Evolutionary conservation across 208 protist species (phyloP).

Genomic region (Blastocrithidia nonstop): DNA sequence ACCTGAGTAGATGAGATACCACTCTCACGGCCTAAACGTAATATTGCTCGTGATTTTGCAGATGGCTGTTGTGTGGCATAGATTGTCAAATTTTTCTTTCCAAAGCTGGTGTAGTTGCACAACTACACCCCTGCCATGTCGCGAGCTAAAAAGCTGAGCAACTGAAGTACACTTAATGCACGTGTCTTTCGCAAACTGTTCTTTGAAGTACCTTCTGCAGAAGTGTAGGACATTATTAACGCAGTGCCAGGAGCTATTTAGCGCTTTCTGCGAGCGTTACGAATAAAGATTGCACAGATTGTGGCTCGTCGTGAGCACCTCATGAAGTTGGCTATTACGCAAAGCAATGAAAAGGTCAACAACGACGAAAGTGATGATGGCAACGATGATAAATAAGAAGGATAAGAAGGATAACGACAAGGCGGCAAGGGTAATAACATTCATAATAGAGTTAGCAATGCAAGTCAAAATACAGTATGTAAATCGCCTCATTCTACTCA

Average conservation of each 20-base stretch:
- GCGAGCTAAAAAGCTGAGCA: slow-evolving; percentile 86
- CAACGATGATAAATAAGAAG: neutral
- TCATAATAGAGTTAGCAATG: too few relatives aligned
- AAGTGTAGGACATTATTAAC: slow-evolving; percentile 82
- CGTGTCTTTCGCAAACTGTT: slow-evolving; percentile 91
- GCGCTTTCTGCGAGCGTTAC: slow-evolving; percentile 84
- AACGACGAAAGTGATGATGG: neutral
- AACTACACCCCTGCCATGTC: slow-evolving; percentile 92
- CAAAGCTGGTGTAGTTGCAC: slow-evolving; percentile 95
- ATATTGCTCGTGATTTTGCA: slow-evolving; percentile 95
- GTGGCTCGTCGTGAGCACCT: slow-evolving; percentile 29
- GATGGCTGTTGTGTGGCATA: slow-evolving; percentile 96
- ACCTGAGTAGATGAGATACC: slow-evolving; percentile 95
- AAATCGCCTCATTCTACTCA: too few relatives aligned
- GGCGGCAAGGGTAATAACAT: neutral
- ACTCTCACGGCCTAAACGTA: slow-evolving; percentile 91
- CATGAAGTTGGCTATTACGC: neutral
- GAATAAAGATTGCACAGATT: slow-evolving; percentile 80
- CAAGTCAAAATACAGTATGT: neutral
- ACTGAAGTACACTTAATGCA: slow-evolving; percentile 93
- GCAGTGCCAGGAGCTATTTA: slow-evolving; percentile 88
- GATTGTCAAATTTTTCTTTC: slow-evolving; percentile 93
- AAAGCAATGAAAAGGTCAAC: neutral
- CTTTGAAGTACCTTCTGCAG: slow-evolving; percentile 76
- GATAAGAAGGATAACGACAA: neutral